Conservation (phyloP, 192 early-diverging fungal species). For the Pilaira anomala region DNA sequence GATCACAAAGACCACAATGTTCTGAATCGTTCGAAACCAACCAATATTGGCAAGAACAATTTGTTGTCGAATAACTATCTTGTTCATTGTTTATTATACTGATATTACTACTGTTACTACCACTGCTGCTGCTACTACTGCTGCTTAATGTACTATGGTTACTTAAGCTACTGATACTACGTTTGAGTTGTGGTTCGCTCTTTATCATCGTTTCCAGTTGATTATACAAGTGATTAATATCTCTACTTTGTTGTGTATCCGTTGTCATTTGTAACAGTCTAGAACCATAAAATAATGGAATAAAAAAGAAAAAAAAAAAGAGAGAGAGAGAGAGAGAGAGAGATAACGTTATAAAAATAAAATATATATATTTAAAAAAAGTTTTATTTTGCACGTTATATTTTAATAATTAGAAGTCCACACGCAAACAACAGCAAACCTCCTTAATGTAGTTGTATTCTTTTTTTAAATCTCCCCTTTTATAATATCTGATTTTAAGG, state of each 20-base stretch:
- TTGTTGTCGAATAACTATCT: neutral
- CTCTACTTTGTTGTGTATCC: neutral
- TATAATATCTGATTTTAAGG: no score
- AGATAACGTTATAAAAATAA: no score
- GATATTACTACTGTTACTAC: conserved; percentile 3
- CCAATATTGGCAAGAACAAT: conserved; percentile 14
- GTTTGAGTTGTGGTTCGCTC: neutral
- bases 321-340: neutral
- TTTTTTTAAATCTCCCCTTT: no score
- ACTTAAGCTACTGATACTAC: neutral
- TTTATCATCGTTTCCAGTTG: conserved; percentile 4
- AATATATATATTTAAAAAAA: neutral
- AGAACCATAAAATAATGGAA: no score
- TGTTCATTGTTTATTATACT: neutral
- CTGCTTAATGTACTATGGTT: neutral
- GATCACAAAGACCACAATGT: conserved; percentile 16
- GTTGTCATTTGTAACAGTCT: conserved; percentile 16
- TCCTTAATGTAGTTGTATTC: no score
- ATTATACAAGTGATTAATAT: neutral
- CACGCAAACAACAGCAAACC: no score
- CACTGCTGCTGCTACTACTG: neutral
- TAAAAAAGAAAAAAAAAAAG: neutral
- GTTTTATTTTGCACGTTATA: no score
- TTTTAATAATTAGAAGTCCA: no score
- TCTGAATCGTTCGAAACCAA: conserved; percentile 5